Percentiles rank a stretch among this genome's conserved stretches.
These are phyloP conservation scores for Raphanus raphanistrum DNA, from an alignment of 345 rosid genomes.

Conservation along the genomic window DNA sequence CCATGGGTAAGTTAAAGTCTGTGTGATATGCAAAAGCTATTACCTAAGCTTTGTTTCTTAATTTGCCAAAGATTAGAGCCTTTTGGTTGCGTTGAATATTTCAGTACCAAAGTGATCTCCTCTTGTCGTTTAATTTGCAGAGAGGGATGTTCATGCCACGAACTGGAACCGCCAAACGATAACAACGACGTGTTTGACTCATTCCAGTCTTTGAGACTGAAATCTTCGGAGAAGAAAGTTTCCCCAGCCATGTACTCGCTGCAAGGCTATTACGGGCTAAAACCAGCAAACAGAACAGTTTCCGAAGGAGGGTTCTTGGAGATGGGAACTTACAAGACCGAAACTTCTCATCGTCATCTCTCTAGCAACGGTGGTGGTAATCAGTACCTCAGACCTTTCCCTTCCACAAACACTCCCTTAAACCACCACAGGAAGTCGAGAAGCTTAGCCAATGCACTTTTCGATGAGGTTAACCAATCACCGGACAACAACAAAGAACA, in stretches of 20 bases:
- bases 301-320: slow-evolving; percentile 38
- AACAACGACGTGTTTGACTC: slow-evolving; percentile 49
- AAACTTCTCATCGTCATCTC: slow-evolving; percentile 24
- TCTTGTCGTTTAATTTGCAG: slow-evolving; percentile 46
- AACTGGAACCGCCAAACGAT: slow-evolving; percentile 28
- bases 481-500: slow-evolving; percentile 32
- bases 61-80: not conserved
- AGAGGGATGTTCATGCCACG: slow-evolving; percentile 40
- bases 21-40: not conserved
- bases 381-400: slow-evolving; percentile 39
- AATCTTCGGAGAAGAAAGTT: slow-evolving; percentile 46
- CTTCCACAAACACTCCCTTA: slow-evolving; percentile 40
- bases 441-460: slow-evolving; percentile 56
- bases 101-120: not conserved
- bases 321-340: slow-evolving; percentile 46
- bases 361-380: slow-evolving; percentile 30
- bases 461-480: slow-evolving; percentile 51
- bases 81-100: not conserved
- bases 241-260: slow-evolving; percentile 72
- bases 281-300: slow-evolving; percentile 48
- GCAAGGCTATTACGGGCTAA: slow-evolving; percentile 73
- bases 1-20: slow-evolving; percentile 43
- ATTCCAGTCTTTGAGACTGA: slow-evolving; percentile 63
- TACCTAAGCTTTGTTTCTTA: not conserved
- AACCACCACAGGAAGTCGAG: slow-evolving; percentile 57